phyloP scores from a whole-genome alignment of 2,329 filamentous ascomycete genomes.

The Trichoderma sp. region DNA sequence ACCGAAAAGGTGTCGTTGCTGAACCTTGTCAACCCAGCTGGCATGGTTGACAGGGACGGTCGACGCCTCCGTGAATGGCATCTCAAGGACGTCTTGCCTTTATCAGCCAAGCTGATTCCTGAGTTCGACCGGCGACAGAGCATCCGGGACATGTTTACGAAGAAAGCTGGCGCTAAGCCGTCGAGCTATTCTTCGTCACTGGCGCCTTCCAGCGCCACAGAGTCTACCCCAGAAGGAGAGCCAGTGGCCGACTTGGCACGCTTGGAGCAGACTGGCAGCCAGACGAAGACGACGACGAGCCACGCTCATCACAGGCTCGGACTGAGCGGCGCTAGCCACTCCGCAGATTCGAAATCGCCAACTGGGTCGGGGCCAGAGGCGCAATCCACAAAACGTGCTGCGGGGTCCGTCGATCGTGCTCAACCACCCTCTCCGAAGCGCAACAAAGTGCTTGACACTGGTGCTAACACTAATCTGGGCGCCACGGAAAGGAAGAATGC shows the following conservation, averaged over 20 bases:
- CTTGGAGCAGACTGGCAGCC: neutral
- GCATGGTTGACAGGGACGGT: conserved; percentile 66
- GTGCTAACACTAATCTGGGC: neutral
- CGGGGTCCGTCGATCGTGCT: conserved; percentile 2
- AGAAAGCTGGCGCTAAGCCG: conserved; percentile 31
- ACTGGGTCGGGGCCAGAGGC: neutral
- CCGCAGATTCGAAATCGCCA: neutral
- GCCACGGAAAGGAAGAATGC: neutral
- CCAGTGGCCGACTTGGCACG: neutral
- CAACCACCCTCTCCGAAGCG: conserved; percentile 3
- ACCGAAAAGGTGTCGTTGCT: conserved; percentile 53
- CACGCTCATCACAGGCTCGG: neutral
- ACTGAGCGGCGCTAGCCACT: neutral
- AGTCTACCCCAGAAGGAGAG: neutral
- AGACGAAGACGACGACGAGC: neutral
- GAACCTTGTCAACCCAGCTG: conserved; percentile 76
- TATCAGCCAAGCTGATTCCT: conserved; percentile 79
- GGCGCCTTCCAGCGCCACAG: neutral
- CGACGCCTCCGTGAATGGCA: conserved; percentile 65
- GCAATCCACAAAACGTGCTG: conserved; percentile 5
- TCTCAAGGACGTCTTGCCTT: conserved; percentile 63
- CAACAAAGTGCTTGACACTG: neutral
- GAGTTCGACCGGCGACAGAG: conserved; percentile 82
- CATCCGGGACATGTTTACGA: conserved; percentile 88
- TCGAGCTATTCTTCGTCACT: neutral